Evolutionary conservation across 2,329 filamentous ascomycete genomes (phyloP), one percentile per base, ranked within the genome.

Genomic region (Bisporella sp.): DNA sequence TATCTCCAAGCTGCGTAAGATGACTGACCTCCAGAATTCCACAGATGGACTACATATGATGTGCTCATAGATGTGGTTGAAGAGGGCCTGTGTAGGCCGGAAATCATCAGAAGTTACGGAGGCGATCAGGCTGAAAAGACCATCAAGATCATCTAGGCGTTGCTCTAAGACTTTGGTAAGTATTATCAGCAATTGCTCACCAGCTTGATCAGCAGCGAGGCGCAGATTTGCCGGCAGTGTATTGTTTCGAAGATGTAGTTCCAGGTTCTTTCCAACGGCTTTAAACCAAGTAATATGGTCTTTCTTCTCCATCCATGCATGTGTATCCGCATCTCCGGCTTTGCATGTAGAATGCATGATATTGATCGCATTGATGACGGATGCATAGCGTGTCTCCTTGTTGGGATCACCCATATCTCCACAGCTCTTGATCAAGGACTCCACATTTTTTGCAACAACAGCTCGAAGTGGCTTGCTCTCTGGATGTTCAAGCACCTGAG

Each of bases 331-430:
- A 42, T 76, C 77, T 32, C 59, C 71, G 60, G 81, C 84, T 31
- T 81, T 77, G 59, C 81, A 87, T 41, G 97, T 77, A 0, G 92
- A 87, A 61, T 92, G 81, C 21, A 93, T 82, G 33, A 93, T 76
- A 62, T 95, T 89, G 54, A 99, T 87, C 1, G 87, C 85, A 66
- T 96, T 97, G 64, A 97, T 84, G 48, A 89, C 79, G 31, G 87
- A 85, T 40, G 78, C 70, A 54, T 76, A 81, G 57, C 73, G 78
- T 33, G 84, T 86, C 41, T 91, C 89, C 57, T 81, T 83, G 54
- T 84, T 80, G 49, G 85, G 81, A 4, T 73, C 74, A 6, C 81
- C 73, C 29, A 79, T 71, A 49, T 87, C 84, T 47, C 78, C 80
- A 57, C 82, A 85, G 42, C 79, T 77, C 45, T 79, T 77, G 55